Base-by-base conservation (phyloP, 371 early-diverging fungal species). In the Rhizopus delemar region DNA sequence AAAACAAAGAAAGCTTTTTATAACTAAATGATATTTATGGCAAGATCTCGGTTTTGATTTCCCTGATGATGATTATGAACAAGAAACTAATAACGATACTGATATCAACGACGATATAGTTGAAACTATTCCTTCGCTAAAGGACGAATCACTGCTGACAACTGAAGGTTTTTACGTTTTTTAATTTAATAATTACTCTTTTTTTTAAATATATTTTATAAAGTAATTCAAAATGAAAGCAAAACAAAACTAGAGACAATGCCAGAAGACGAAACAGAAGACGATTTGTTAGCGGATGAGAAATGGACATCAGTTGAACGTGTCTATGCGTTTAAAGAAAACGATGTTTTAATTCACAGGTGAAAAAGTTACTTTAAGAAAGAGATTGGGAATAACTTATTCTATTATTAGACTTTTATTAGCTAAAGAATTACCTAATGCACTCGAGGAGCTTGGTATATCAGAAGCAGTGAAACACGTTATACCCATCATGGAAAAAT, bases 1-100 rank as follows among this genome's bases (percentile, higher is more conserved):
- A 41, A n/a, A 41, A 28, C 13, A 41, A 41, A 22, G 34, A 4
- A 41, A 38, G 8, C 13, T 7, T 35, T 22, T 36, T 13, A 35
- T 36, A 11, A 53, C 12, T 1, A 22, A 9, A 51, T 36, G 32
- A 38, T 35, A 31, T 59, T 51, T 12, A 33, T 5, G n/a, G 29
- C 16, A 59, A 77, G 77, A 77, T 67, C 77, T 77, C 71, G 77
- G 77, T 51, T 77, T 77, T 60, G 77, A 77, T 61, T 74, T 77
- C 58, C 41, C 72, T 39, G 72, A 72, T 53, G 77, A 77, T 39
- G 70, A 68, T 16, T 72, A 64, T 51, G 72, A 74, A 43, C 61
- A 64, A 49, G 60, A 69, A 32, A 36, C 55, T 3, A 48, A 8
- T 48, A 29, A 28, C 2, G 8, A 22, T 9, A 36, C 55, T 3